Evolutionary conservation across 2,329 filamentous ascomycete species (phyloP).

Genomic region (Talaromyces sp.): DNA sequence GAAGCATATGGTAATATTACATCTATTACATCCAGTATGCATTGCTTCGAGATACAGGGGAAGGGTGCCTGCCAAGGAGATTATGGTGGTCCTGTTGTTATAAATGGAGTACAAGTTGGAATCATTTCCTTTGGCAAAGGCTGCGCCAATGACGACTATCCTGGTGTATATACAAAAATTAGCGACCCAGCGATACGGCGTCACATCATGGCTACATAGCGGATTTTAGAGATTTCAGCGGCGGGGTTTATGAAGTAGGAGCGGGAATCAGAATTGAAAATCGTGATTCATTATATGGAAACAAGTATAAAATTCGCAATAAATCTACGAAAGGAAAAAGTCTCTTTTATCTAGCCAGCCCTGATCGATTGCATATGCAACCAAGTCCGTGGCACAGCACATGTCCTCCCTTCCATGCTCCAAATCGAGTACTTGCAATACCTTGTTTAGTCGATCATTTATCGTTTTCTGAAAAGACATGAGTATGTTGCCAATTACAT

Average conservation of each 20-base stretch:
- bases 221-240: too few relatives aligned
- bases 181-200: background rate
- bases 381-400: constrained; percentile 40
- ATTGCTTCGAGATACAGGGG: too few relatives aligned
- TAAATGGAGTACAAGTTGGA: background rate
- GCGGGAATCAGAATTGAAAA: background rate
- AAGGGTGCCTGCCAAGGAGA: background rate
- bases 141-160: background rate
- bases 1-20: too few relatives aligned
- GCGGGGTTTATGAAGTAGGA: too few relatives aligned
- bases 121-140: background rate
- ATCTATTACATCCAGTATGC: too few relatives aligned
- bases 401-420: constrained; percentile 36
- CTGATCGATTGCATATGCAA: constrained; percentile 40
- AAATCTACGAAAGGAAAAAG: constrained; percentile 24
- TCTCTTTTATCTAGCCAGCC: constrained; percentile 37
- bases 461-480: constrained; percentile 25
- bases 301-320: background rate
- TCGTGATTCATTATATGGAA: background rate
- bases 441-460: constrained; percentile 25
- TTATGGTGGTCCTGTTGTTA: background rate
- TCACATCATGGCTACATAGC: too few relatives aligned
- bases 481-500: constrained; percentile 2
- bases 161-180: background rate
- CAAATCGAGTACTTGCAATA: constrained; percentile 33